Evolutionary conservation across 2,329 filamentous ascomycete species (phyloP), one percentile per base, ranked within the genome.

Genomic region (Phialophora expanda): DNA sequence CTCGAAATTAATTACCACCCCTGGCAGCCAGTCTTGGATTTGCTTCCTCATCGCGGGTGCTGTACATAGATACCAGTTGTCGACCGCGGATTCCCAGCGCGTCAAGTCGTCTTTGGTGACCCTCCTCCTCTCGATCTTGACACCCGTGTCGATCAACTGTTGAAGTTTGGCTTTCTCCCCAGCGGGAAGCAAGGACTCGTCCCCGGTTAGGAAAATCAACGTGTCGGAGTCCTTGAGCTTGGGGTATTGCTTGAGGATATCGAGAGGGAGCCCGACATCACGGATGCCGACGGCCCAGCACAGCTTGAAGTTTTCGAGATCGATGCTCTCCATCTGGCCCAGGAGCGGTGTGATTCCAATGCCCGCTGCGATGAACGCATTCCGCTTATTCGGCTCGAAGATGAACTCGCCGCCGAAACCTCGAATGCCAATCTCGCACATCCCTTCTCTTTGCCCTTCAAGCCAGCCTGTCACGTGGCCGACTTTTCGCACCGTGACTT

Each of bases 281-380:
- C 81, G 82, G 0, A 77, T 75, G 6, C 84, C 80, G 3, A 93
- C 71, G 1, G 86, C 88, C 92, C 92, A 96, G 1, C 92, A 80
- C 4, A 95, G 74, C 28, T 73, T 78, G 44, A 95, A 74, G 3
- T 75, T 74, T 1, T 75, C 71, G 4, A 79, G 68, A 65, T 81
- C 76, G 0, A 92, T 74, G 5, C 83, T 76, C 0, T 78, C 80
- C n/a, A 87, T 82, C 71, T 92, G 90, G 0, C 88, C 87, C n/a
- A 96, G 80, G 3, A 95, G 72, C 1, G 92, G 92, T 30, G 92
- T 96, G 67, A 96, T 91, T 0, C 92, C 92, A 6, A 96, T 90
- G 2, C 92, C 92, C 0, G 86, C 91, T 5, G 91, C 91, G 3
- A 96, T 77, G 70, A 93, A 95, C 0, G 81, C 81, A 0, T 87